Base-by-base conservation (phyloP, 768 basidiomycete genomes). In the Steccherinum ochraceum region DNA sequence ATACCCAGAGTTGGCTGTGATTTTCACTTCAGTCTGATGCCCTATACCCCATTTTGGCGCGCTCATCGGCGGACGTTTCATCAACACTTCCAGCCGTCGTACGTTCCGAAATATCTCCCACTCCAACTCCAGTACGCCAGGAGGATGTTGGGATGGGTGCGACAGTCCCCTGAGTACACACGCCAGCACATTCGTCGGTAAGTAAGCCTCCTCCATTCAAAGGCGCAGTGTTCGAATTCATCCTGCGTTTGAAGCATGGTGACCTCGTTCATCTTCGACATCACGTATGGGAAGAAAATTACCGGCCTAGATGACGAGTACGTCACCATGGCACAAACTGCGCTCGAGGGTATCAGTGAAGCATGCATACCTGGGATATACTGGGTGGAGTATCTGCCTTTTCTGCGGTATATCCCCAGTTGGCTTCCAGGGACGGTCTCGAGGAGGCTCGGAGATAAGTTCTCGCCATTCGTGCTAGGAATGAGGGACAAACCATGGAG, bases 11-110 rank as follows among this genome's bases (percentile, higher is more conserved):
- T 42, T 19, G 48, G 30, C 4, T 24, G 24, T 24, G 30, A 42
- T 18, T 40, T 18, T 27, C 26, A 49, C 48, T 39, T 49, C 27
- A 40, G 40, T 20, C 39, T 42, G 11, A 49, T 49, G 40, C 48
- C 48, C 16, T 49, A 49, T 40, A 44, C 7, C 30, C 16, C 30
- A 35, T 7, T 16, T 7, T 35, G 30, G 30, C 30, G 30, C 30
- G 16, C 30, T 35, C 30, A 35, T 35, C 50, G 54, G 3, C 10
- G 46, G 12, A 18, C 27, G 39, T 48, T 55, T 23, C 54, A 55
- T 27, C 45, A 52, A 21, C 41, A 55, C 27, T 55, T 55, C 23
- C 5, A 48, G 16, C 50, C 3, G 13, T 2, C 11, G 13, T 45
- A 23, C 2, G 35, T 49, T 18, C 2, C 20, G 5, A 27, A 51